Base-by-base conservation (phyloP, 768 basidiomycete genomes). In the Leccinum incarnatum region DNA sequence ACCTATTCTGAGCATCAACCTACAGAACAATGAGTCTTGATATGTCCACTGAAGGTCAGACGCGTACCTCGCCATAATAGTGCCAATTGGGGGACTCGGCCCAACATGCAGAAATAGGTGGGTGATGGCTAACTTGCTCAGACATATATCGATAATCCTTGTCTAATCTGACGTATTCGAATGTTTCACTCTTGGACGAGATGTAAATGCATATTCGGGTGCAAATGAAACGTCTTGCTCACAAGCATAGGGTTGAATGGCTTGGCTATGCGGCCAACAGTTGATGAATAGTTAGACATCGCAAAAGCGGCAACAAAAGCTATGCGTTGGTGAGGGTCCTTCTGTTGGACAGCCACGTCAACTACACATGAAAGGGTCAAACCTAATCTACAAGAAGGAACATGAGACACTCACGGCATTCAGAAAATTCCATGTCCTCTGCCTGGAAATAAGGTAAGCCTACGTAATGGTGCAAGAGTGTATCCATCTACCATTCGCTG, bases 51-150 rank as follows among this genome's bases (percentile, higher is more conserved):
- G 4, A 34, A 14, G 0, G 17, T n/a, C 40, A 36, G 2, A 9
- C 0, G 2, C 74, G 12, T 64, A 87, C 89, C 78, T 93, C 91
- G 66, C 95, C 94, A 62, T 83, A 97, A 72, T 97, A 98, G 58
- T 86, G 83, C 94, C 94, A 98, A 42, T 76, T 74, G 0, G 92
- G 91, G 0, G 91, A 87, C 73, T 98, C 95, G 1, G 90, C 91
- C 86, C 91, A 96, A 72, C 95, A 98, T 8, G 95, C 95, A 4
- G 93, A 94, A 52, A 98, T 94, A 0, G 95, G 95, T 5, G 96
- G 96, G 73, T 98, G 96, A 73, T 98, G 95, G 68, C 89, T 94
- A 61, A 98, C 96, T 81, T 98, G 95, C 69, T 99, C 96, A 1
- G 93, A 94, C 36, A 96, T 75, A 69, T 98, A 99, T 34, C 93